Percentiles rank a stretch among this genome's conserved stretches.
phyloP scores from a whole-genome alignment of 2,329 filamentous ascomycete species.

The Xylariaceae sp. region DNA sequence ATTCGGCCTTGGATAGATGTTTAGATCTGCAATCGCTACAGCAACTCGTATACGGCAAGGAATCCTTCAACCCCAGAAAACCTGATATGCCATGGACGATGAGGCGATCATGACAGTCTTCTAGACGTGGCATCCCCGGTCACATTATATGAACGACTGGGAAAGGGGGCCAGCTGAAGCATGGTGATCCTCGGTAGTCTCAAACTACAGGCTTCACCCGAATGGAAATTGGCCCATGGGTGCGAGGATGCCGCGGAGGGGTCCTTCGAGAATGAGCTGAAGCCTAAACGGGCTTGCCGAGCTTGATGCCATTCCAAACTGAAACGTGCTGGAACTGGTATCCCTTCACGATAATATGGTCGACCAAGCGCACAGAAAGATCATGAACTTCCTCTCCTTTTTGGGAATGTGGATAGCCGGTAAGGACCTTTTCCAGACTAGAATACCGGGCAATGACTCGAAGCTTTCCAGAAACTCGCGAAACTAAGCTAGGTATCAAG shows the following conservation, averaged over 20 bases:
- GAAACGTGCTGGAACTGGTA: no score
- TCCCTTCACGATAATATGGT: no score
- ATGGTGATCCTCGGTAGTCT: conserved; percentile 1
- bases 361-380: no score
- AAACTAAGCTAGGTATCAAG: no score
- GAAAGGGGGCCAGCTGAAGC: neutral
- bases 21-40: conserved; percentile 1
- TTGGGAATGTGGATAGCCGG: no score
- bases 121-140: neutral
- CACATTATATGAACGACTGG: neutral
- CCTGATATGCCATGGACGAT: neutral
- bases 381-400: no score
- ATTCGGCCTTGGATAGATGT: neutral
- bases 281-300: no score
- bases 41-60: neutral
- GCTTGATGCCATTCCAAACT: no score
- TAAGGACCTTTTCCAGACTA: no score
- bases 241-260: neutral
- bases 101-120: neutral
- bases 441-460: no score
- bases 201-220: neutral
- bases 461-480: no score
- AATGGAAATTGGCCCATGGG: neutral
- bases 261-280: neutral
- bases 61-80: neutral